Conservation (phyloP, 108 stramenopile genomes). For the Skeletonema grethae region DNA sequence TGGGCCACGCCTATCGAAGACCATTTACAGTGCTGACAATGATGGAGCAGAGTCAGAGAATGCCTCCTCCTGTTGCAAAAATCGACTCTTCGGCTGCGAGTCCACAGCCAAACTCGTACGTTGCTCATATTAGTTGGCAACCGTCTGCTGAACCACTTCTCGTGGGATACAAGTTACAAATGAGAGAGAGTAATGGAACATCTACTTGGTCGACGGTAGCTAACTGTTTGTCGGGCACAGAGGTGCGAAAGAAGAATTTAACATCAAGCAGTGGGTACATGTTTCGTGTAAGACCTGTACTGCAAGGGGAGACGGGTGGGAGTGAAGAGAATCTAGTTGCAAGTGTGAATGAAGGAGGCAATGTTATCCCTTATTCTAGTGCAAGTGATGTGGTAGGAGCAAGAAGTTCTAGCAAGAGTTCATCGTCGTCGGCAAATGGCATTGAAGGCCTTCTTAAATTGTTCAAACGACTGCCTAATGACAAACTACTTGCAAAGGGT, state of each 20-base stretch:
- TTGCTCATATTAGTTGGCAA: constrained; percentile 42
- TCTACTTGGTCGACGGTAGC: constrained; percentile 72
- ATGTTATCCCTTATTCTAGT: constrained; percentile 61
- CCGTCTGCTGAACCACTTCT: constrained; percentile 18
- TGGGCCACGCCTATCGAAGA: constrained; percentile 33
- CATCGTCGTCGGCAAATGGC: constrained; percentile 1
- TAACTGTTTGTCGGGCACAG: constrained; percentile 53
- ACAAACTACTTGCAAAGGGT: constrained; percentile 53
- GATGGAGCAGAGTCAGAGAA: constrained; percentile 42
- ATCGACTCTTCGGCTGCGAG: constrained; percentile 40
- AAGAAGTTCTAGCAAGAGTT: constrained; percentile 13
- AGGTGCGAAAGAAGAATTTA: constrained; percentile 80
- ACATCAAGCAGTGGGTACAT: constrained; percentile 67
- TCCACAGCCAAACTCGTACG: constrained; percentile 56
- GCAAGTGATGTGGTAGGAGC: constrained; percentile 58
- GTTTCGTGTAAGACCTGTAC: constrained; percentile 73
- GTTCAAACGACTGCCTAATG: constrained; percentile 57
- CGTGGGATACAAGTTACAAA: constrained; percentile 70
- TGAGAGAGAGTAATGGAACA: constrained; percentile 73
- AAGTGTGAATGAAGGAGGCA: constrained; percentile 40
- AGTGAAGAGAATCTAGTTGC: constrained; percentile 35
- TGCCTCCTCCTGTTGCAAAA: constrained; percentile 36
- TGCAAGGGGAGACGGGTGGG: constrained; percentile 38
- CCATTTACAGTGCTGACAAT: constrained; percentile 39
- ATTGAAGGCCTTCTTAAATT: constrained; percentile 24